A percentile compares a stretch with the other conserved stretches of the same genome.
Evolutionary conservation across 2,329 filamentous ascomycete genomes (phyloP).

Genomic region (Chaetomium strumarium): DNA sequence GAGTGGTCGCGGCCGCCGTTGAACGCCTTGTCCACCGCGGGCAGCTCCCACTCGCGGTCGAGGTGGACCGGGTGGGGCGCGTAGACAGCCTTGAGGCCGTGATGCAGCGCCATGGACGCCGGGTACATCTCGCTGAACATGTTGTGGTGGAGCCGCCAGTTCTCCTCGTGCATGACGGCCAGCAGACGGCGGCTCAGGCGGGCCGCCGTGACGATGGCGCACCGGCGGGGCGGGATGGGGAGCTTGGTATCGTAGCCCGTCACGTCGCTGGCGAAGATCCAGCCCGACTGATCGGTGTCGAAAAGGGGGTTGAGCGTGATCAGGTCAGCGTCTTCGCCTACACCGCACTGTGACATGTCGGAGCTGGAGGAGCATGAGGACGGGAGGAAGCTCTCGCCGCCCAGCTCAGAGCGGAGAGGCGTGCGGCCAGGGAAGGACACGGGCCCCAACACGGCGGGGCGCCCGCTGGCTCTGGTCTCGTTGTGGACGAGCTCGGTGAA

Average conservation of each 20-base stretch:
- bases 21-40: constrained; percentile 68
- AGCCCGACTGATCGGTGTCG: constrained; percentile 63
- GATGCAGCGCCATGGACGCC: constrained; percentile 62
- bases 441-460: constrained; percentile 64
- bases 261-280: constrained; percentile 65
- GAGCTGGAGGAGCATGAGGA: constrained; percentile 37
- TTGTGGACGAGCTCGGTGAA: constrained; percentile 60
- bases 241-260: constrained; percentile 57
- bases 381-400: constrained; percentile 48
- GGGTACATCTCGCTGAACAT: constrained; percentile 82
- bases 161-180: constrained; percentile 69
- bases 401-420: constrained; percentile 45
- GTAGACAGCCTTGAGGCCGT: constrained; percentile 71
- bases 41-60: constrained; percentile 67
- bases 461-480: constrained; percentile 49
- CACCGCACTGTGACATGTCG: constrained; percentile 49
- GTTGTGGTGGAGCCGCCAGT: constrained; percentile 57
- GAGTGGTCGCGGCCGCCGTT: constrained; percentile 67
- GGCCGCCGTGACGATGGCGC: constrained; percentile 65
- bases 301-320: constrained; percentile 76
- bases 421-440: constrained; percentile 44
- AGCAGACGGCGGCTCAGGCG: constrained; percentile 62
- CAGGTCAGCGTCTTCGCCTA: constrained; percentile 66
- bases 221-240: constrained; percentile 58
- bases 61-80: constrained; percentile 77